A percentile compares a stretch with the other conserved stretches of the same genome.
These are phyloP conservation scores for Xylaria curta DNA, from an alignment of 495 filamentous ascomycete species.

Conservation along the genomic window DNA sequence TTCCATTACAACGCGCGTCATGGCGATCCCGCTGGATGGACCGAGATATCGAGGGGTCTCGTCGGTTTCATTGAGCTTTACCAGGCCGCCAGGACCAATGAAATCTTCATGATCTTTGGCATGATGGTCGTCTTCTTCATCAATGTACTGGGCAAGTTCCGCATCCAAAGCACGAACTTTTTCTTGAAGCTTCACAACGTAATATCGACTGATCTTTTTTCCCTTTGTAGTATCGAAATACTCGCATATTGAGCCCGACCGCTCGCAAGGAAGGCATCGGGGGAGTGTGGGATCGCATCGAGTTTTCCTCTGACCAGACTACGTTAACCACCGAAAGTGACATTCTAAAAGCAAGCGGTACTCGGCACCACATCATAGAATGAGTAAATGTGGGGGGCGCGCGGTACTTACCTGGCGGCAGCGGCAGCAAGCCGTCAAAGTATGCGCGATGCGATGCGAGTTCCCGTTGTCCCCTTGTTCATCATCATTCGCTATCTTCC, in stretches of 20 bases:
- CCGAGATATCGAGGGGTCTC: slow-evolving; percentile 86
- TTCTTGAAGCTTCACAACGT: slow-evolving; percentile 87
- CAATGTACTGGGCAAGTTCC: slow-evolving; percentile 66
- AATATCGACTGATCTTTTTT: slow-evolving; percentile 77
- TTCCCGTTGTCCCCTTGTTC: slow-evolving; percentile 51
- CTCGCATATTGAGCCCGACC: slow-evolving; percentile 86
- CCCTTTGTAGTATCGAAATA: slow-evolving; percentile 88
- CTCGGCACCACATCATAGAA: background rate
- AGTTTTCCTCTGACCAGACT: slow-evolving; percentile 75
- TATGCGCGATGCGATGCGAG: slow-evolving; percentile 73
- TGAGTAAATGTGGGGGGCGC: background rate
- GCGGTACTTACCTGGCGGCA: slow-evolving; percentile 76
- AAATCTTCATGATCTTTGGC: slow-evolving; percentile 76
- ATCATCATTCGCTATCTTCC: slow-evolving; percentile 39
- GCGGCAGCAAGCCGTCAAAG: slow-evolving; percentile 84
- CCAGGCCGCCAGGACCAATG: slow-evolving; percentile 80
- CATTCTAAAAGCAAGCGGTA: background rate
- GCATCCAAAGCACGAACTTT: slow-evolving; percentile 78
- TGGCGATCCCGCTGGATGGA: slow-evolving; percentile 90
- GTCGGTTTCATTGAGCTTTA: slow-evolving; percentile 79
- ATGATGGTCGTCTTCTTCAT: slow-evolving; percentile 64
- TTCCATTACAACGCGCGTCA: slow-evolving; percentile 92
- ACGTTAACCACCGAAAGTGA: slow-evolving; percentile 14
- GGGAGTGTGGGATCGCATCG: slow-evolving; percentile 91
- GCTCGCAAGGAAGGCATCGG: slow-evolving; percentile 89